Base-by-base conservation (phyloP, 1,139 yeast species). In the Martiniozyma asiatica region DNA sequence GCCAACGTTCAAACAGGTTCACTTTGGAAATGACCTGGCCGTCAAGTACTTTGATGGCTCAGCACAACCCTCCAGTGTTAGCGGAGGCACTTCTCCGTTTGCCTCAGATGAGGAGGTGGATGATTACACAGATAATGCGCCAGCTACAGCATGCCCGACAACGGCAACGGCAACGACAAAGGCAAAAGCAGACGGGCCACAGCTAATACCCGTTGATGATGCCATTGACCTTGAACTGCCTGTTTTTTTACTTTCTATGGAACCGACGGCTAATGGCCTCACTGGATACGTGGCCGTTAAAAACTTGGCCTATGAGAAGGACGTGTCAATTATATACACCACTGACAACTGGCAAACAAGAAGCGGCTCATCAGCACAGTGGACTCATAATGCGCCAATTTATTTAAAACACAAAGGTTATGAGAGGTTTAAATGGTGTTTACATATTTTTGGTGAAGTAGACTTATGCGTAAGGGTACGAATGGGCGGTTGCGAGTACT, bases 321-420 rank as follows among this genome's bases (percentile, higher is more conserved):
- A 52, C 18, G 74, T 82, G 14, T 64, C 68, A 14, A 65, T 78
- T 10, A 60, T 85, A 27, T 84, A 79, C 51, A 68, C 93, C 0
- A 58, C 70, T 35, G 85, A 82, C 51, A 56, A 65, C 42, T 82
- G 94, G 94, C n/a, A n/a, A n/a, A n/a, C n/a, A n/a, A n/a, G n/a
- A 21, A 64, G 74, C 24, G 89, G 80, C 48, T 67, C 77, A 19
- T 73, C 72, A 20, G 78, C 92, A 2, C 50, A 50, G 6, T 82
- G 70, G 53, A 63, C 67, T n/a, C 65, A 68, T 5, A 84, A 77
- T 38, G 51, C 64, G 5, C 77, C 85, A 6, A 58, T 65, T 26
- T 58, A 65, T 8, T 55, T 73, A 46, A 62, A 61, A 36, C 47
- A 56, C 16, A 58, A 73, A 35, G 51, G 61, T 33, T 73, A 73